These are phyloP conservation scores for Fusarium dlaminii DNA, from an alignment of 2,329 filamentous ascomycete genomes.

Conservation along the genomic window DNA sequence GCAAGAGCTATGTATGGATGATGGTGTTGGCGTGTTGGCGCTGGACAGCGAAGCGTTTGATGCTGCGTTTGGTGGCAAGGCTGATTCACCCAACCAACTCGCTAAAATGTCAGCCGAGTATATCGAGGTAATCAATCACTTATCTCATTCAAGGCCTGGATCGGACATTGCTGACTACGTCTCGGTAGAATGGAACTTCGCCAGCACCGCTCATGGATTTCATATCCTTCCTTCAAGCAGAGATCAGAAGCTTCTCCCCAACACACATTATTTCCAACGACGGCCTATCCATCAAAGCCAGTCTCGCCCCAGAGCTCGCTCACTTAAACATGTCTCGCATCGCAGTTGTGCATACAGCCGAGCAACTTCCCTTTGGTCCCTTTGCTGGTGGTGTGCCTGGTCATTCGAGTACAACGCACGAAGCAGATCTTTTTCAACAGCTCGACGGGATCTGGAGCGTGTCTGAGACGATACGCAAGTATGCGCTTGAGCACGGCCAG, in stretches of 20 bases:
- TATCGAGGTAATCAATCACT: background rate
- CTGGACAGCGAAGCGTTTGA: background rate
- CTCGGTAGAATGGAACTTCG: background rate
- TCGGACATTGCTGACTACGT: background rate
- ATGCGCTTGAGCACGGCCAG: background rate
- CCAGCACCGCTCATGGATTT: background rate
- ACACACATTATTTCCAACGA: background rate
- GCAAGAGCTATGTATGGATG: background rate
- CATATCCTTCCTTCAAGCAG: background rate
- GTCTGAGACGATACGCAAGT: background rate
- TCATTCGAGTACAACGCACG: background rate
- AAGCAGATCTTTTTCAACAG: background rate
- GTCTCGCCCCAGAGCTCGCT: background rate
- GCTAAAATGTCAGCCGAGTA: background rate
- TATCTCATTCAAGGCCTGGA: rapidly evolving
- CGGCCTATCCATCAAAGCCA: background rate
- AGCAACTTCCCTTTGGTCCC: background rate
- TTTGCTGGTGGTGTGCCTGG: background rate
- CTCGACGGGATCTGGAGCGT: constrained; percentile 1
- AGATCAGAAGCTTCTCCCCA: background rate
- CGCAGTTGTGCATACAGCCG: background rate
- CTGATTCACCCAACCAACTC: background rate
- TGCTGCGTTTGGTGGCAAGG: background rate
- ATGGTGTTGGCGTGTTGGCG: background rate
- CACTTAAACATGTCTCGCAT: background rate